Evolutionary conservation across 495 filamentous ascomycete species (phyloP).

Genomic region (Penicillium mononematosum): DNA sequence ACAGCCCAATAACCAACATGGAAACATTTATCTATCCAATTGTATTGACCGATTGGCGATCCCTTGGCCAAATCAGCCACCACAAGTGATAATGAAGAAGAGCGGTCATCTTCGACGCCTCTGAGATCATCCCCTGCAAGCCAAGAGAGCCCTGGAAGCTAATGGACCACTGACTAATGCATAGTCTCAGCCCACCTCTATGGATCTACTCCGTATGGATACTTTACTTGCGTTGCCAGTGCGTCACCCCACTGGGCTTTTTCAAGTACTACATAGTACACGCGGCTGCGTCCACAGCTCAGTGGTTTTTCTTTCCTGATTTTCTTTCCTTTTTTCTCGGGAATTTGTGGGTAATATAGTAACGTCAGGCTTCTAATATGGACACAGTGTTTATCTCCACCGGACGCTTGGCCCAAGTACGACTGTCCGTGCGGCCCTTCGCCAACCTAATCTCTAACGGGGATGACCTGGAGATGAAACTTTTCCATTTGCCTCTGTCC

Average conservation of each 20-base stretch:
- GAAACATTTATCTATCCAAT: constrained; percentile 7
- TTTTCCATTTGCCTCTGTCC: constrained; percentile 1
- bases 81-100: background rate
- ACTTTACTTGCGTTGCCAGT: background rate
- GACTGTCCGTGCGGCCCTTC: constrained; percentile 12
- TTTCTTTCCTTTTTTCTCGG: background rate
- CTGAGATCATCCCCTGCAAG: constrained; percentile 17
- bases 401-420: constrained; percentile 3
- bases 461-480: constrained; percentile 4
- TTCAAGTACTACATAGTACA: background rate
- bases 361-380: background rate
- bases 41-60: constrained; percentile 10
- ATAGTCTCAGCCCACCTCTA: background rate
- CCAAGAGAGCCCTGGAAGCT: constrained; percentile 2
- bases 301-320: background rate
- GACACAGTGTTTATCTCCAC: constrained; percentile 5
- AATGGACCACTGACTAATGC: constrained; percentile 6
- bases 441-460: constrained; percentile 17
- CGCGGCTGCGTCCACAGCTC: background rate
- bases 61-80: constrained; percentile 10
- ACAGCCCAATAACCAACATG: constrained; percentile 2
- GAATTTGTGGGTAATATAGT: background rate
- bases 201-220: constrained; percentile 1
- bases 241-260: background rate
- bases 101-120: constrained; percentile 5